These are phyloP conservation scores for Waltiozyma solani DNA, from an alignment of 1,139 yeast species.

Conservation along the genomic window DNA sequence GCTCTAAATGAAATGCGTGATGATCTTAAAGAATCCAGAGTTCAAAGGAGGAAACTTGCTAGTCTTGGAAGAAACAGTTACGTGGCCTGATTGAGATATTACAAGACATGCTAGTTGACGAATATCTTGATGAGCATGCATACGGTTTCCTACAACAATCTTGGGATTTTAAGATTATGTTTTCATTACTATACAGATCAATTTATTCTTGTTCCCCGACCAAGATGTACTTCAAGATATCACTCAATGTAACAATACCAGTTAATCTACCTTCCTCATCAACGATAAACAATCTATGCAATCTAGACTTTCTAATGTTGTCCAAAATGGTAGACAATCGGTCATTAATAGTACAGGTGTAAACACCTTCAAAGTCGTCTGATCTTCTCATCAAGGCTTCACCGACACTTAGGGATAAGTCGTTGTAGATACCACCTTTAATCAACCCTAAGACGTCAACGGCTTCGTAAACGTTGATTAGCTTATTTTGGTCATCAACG, in stretches of 20 bases:
- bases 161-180: not conserved
- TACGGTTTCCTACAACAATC: not conserved
- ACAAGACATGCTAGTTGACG: too few species aligned
- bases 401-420: conserved; percentile 85
- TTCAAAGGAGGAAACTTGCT: conserved; percentile 59
- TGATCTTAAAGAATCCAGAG: conserved; percentile 65
- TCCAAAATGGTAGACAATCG: conserved; percentile 87
- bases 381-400: conserved; percentile 92
- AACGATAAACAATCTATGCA: conserved; percentile 89
- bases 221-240: conserved; percentile 75
- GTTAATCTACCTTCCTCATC: conserved; percentile 68
- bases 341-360: conserved; percentile 87
- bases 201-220: conserved; percentile 37
- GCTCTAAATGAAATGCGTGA: conserved; percentile 60
- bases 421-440: conserved; percentile 91
- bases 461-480: conserved; percentile 91
- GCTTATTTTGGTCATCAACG: conserved; percentile 57
- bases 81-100: not conserved
- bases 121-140: not conserved
- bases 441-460: conserved; percentile 89
- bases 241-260: conserved; percentile 88
- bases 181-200: not conserved
- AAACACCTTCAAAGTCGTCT: conserved; percentile 96
- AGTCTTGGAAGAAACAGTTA: conserved; percentile 35
- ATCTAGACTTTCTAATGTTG: conserved; percentile 81